Conservation (phyloP, 169 alveolate genomes). For the Plasmodium sp. region DNA sequence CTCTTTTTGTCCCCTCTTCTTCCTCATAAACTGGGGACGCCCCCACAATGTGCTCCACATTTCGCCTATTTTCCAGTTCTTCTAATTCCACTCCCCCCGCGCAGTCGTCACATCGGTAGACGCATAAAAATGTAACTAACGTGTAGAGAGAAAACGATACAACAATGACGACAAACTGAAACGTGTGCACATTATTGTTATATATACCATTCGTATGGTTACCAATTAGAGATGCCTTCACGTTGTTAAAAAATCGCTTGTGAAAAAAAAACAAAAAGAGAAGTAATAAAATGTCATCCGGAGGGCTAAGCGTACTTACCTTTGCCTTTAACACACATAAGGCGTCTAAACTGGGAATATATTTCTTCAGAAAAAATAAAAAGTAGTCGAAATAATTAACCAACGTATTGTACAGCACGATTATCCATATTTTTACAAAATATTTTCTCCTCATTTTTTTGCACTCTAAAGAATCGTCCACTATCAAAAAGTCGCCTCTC, state of each 20-base stretch:
- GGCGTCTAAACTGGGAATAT: not conserved
- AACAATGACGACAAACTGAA: slow-evolving; percentile 26
- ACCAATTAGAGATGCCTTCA: slow-evolving; percentile 4
- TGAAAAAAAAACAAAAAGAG: slow-evolving; percentile 39
- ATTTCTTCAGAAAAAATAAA: slow-evolving; percentile 18
- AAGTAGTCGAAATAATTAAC: slow-evolving; percentile 41
- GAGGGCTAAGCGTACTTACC: not conserved
- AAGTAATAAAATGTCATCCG: slow-evolving; percentile 24
- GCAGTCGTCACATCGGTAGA: not conserved
- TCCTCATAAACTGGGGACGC: not conserved
- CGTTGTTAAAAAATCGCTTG: slow-evolving; percentile 18
- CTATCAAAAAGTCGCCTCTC: slow-evolving; percentile 19
- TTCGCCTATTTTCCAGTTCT: not conserved
- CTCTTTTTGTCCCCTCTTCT: not conserved
- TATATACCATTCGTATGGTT: slow-evolving; percentile 44
- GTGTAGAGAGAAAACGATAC: slow-evolving; percentile 33
- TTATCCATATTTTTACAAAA: slow-evolving; percentile 34
- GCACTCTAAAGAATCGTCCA: slow-evolving; percentile 61
- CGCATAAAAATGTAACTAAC: slow-evolving; percentile 32
- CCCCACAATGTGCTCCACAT: not conserved
- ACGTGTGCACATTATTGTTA: slow-evolving; percentile 42
- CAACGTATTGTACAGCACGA: slow-evolving; percentile 30
- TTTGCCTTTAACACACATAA: not conserved
- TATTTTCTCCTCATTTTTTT: slow-evolving; percentile 2
- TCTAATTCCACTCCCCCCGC: not conserved